phyloP scores from a whole-genome alignment of 2,329 filamentous ascomycete genomes.

The Hymenoscyphus occultus region DNA sequence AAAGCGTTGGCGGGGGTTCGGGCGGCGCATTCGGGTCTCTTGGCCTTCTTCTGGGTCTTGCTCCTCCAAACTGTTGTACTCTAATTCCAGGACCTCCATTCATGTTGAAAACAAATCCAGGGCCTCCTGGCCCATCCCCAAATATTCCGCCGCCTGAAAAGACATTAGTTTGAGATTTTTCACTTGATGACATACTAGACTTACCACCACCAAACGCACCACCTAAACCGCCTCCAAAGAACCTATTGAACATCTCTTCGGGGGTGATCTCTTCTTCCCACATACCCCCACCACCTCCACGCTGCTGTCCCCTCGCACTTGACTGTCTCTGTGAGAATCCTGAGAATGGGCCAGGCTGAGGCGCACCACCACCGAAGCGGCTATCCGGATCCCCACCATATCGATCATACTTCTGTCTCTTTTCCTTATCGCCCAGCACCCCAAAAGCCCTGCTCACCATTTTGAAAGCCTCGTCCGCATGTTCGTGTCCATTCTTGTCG shows the following conservation, averaged over 20 bases:
- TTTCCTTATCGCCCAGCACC: conserved; percentile 87
- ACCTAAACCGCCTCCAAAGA: conserved; percentile 65
- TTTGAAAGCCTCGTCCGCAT: conserved; percentile 98
- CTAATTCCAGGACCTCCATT: conserved; percentile 87
- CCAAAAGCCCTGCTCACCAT: conserved; percentile 94
- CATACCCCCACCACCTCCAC: conserved; percentile 55
- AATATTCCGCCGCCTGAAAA: conserved; percentile 50
- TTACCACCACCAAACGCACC: conserved; percentile 59
- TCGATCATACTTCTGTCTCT: conserved; percentile 82
- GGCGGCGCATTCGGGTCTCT: conserved; percentile 56
- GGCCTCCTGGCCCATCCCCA: conserved; percentile 77
- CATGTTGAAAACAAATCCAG: conserved; percentile 93
- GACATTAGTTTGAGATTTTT: conserved; percentile 18
- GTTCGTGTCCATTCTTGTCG: conserved; percentile 95
- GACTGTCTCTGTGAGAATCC: conserved; percentile 50
- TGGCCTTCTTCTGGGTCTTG: conserved; percentile 71
- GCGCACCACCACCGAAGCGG: conserved; percentile 65
- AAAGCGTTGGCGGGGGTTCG: conserved; percentile 50
- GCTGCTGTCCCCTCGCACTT: conserved; percentile 28
- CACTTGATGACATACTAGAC: conserved; percentile 34
- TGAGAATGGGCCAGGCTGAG: conserved; percentile 58
- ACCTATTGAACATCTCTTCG: conserved; percentile 94
- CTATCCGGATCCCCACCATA: conserved; percentile 92
- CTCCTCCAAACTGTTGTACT: conserved; percentile 92
- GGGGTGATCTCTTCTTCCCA: conserved; percentile 93